Evolutionary conservation across 2,329 filamentous ascomycete species (phyloP).

Genomic region (Gremmenia infestans): DNA sequence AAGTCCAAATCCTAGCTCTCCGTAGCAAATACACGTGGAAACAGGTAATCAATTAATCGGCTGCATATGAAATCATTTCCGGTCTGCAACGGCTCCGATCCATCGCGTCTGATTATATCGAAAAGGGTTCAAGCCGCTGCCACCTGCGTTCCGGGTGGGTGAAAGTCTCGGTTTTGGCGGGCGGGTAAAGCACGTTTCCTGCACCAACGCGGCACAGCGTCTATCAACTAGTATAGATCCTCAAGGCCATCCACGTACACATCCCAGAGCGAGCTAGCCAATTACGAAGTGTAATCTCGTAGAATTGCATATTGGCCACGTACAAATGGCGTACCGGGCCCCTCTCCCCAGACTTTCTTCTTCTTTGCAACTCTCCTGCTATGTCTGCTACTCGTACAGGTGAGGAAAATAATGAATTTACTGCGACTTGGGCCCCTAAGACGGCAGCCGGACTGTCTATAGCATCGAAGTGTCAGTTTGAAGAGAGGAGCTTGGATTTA

Average conservation of each 20-base stretch:
- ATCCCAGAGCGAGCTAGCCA: background rate
- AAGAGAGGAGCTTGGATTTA: conserved; percentile 1
- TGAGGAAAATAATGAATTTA: conserved; percentile 13
- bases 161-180: background rate
- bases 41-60: background rate
- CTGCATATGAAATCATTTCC: background rate
- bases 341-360: background rate
- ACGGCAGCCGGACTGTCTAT: conserved; percentile 13
- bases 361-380: background rate
- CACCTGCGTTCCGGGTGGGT: background rate
- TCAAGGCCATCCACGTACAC: background rate
- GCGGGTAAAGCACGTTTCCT: background rate
- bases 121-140: background rate
- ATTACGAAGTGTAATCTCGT: background rate
- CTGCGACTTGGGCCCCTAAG: conserved; percentile 15
- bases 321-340: background rate
- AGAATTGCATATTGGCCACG: background rate
- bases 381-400: conserved; percentile 10
- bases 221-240: background rate
- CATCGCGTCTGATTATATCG: background rate
- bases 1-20: too few species aligned
- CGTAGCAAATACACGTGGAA: too few species aligned
- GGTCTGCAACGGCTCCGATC: background rate
- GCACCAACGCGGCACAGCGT: background rate
- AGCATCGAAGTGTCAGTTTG: conserved; percentile 8